A percentile compares a stretch with the other conserved stretches of the same genome.
Evolutionary conservation across 2,329 filamentous ascomycete genomes (phyloP).

Genomic region (Fonsecaea nubica): DNA sequence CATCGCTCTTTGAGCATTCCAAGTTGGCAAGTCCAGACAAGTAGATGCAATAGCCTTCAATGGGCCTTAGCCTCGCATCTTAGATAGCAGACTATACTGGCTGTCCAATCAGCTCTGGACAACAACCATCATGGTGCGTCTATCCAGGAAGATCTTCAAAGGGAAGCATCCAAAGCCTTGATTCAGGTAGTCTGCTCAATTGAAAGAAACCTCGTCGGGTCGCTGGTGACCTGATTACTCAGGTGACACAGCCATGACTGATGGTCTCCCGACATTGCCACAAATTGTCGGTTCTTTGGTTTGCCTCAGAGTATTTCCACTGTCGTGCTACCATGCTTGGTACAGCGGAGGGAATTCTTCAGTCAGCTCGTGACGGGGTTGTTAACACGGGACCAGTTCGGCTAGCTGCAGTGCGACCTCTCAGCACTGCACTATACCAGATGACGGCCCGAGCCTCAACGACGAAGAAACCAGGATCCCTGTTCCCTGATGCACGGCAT

Average conservation of each 20-base stretch:
- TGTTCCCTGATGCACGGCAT: not conserved
- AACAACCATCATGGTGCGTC: not conserved
- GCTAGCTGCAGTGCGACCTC: not conserved
- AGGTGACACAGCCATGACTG: not conserved
- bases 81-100: not conserved
- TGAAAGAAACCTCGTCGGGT: not conserved
- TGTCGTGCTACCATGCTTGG: not conserved
- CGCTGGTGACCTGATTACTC: not conserved
- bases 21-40: no score
- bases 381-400: not conserved
- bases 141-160: not conserved
- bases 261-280: not conserved
- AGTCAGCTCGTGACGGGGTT: not conserved
- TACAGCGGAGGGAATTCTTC: not conserved
- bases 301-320: not conserved
- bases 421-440: not conserved
- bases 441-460: not conserved
- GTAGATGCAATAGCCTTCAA: not conserved
- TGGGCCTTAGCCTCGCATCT: not conserved
- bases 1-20: no score
- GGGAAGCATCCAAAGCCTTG: not conserved
- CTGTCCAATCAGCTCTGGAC: not conserved
- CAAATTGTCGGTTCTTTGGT: not conserved
- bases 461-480: not conserved
- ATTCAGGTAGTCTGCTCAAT: not conserved